These are phyloP conservation scores for Rhizopogon roseolus DNA, from an alignment of 768 basidiomycete species.

Conservation along the genomic window DNA sequence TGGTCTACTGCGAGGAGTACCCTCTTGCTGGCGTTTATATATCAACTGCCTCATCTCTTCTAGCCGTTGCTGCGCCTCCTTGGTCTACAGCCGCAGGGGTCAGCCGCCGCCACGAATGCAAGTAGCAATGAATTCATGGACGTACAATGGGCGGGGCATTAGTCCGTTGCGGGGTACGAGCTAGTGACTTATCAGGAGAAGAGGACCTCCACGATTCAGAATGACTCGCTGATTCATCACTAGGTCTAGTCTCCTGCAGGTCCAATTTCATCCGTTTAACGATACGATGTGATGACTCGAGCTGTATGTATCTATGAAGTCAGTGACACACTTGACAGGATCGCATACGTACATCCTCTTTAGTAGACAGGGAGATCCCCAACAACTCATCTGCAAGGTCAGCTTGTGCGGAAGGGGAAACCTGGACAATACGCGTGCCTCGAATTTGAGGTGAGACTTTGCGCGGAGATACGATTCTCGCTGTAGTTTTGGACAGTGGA, in stretches of 20 bases:
- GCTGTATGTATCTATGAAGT: constrained; percentile 33
- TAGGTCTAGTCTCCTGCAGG: constrained; percentile 37
- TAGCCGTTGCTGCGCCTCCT: constrained; percentile 71
- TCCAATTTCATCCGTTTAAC: constrained; percentile 77
- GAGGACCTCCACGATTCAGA: constrained; percentile 40
- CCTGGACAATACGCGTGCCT: constrained; percentile 20
- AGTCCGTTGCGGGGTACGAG: constrained; percentile 42
- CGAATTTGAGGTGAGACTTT: constrained; percentile 50
- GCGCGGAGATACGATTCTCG: constrained; percentile 44
- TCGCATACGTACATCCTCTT: constrained; percentile 55
- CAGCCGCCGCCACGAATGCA: constrained; percentile 1
- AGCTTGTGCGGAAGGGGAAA: constrained; percentile 22
- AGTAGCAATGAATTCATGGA: constrained; percentile 1
- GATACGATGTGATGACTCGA: constrained; percentile 64
- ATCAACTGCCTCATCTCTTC: constrained; percentile 83
- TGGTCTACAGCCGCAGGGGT: constrained; percentile 42
- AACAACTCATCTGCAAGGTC: constrained; percentile 44
- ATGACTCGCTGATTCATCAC: constrained; percentile 10
- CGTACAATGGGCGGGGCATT: constrained; percentile 39
- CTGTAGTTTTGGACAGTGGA: constrained; percentile 44
- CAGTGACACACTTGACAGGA: background rate
- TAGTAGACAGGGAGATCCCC: constrained; percentile 46
- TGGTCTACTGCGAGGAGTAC: constrained; percentile 43
- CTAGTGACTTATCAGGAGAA: constrained; percentile 51
- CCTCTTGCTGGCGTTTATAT: constrained; percentile 49